Evolutionary conservation across 2,329 filamentous ascomycete genomes (phyloP), one percentile per base, ranked within the genome.

Genomic region (Diaporthe citrichinensis): DNA sequence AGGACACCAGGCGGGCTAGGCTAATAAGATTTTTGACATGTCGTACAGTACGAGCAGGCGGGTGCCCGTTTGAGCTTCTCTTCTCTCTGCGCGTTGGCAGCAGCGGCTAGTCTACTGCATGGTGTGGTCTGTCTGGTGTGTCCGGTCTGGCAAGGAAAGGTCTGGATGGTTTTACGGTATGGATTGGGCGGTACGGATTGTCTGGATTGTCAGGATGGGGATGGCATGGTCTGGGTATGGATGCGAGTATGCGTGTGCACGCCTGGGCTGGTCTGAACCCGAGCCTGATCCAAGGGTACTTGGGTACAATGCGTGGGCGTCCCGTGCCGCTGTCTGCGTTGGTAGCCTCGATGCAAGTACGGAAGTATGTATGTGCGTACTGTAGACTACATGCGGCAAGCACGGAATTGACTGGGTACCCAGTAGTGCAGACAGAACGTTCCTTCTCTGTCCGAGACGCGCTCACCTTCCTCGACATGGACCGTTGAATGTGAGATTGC

Each of bases 1-100:
- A 69, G 65, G 65, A 28, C 31, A 55, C 65, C 65, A 53, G 55
- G 65, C 49, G 34, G 65, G 49, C 49, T 69, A 55, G 65, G 65
- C 65, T 55, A 69, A 69, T 69, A 69, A 69, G 65, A 69, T 55
- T 69, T 69, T 55, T 55, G 65, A 69, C 65, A 17, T 55, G 65
- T 68, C 65, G 65, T 53, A 41, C 49, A 69, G 65, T 28, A 55
- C 34, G 65, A 53, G 65, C 46, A 23, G 65, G 34, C 65, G 34
- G 49, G n/a, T 69, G 46, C 65, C 65, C 65, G 49, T 55, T 55
- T 69, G 65, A 69, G 49, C 65, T 69, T 69, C 49, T 69, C 25
- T 51, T 36, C 31, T 17, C 15, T 25, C 44, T 34, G 46, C 25
- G 34, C 15, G 65, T n/a, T 69, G 65, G 65, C 65, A 55, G 65